Conservation (phyloP, 2,329 filamentous ascomycete genomes). For the Pezicula radicicola region DNA sequence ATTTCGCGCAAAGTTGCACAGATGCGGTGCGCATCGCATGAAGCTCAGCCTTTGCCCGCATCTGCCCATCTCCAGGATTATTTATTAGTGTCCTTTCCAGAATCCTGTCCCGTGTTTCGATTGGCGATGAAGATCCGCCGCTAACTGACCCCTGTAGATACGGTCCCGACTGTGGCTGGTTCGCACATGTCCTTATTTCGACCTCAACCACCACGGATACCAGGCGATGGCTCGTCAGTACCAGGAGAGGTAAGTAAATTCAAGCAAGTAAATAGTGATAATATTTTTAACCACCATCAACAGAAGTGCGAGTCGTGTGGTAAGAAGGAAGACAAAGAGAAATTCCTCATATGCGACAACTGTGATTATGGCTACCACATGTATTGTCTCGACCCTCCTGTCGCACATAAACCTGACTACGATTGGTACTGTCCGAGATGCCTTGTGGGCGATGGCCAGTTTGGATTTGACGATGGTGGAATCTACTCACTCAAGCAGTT, state of each 20-base stretch:
- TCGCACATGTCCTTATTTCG: conserved; percentile 96
- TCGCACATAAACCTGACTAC: conserved; percentile 72
- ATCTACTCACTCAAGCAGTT: conserved; percentile 95
- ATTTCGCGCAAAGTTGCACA: too few relatives aligned
- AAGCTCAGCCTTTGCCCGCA: background rate
- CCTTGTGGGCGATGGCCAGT: conserved; percentile 92
- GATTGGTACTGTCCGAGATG: conserved; percentile 98
- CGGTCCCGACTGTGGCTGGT: conserved; percentile 82
- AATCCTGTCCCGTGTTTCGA: conserved; percentile 8
- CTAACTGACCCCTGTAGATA: conserved; percentile 45
- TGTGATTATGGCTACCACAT: conserved; percentile 90
- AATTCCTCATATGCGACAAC: conserved; percentile 80
- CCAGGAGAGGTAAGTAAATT: conserved; percentile 53
- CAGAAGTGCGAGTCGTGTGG: conserved; percentile 86
- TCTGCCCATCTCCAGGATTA: conserved; percentile 6
- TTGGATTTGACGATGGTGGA: conserved; percentile 95
- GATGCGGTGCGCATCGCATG: too few relatives aligned
- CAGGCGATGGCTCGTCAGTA: conserved; percentile 37
- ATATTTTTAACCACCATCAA: conserved; percentile 24
- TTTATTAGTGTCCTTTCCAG: background rate
- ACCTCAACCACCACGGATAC: conserved; percentile 68
- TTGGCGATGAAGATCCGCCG: conserved; percentile 20
- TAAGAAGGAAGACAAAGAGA: conserved; percentile 68
- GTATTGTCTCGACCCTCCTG: conserved; percentile 81
- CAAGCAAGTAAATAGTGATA: conserved; percentile 43